Conservation (phyloP, 306 rosid species). For the Acacia melanoxylon region DNA sequence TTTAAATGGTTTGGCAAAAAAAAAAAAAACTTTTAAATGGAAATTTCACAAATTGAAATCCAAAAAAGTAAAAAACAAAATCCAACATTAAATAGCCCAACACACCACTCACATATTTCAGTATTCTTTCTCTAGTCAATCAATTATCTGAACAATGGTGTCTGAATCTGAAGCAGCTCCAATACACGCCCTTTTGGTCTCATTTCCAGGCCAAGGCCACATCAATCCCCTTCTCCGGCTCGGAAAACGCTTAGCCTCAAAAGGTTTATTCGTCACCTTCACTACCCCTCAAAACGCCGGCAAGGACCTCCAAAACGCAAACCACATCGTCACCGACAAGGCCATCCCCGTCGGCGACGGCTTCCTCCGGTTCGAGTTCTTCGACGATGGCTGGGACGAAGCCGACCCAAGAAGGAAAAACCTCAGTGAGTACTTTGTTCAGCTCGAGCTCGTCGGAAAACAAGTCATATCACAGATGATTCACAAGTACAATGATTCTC, state of each 20-base stretch:
- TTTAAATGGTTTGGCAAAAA: too few relatives aligned
- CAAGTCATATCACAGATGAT: neutral
- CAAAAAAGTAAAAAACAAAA: too few relatives aligned
- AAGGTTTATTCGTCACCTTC: constrained; percentile 61
- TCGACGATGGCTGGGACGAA: constrained; percentile 3
- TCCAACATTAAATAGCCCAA: neutral
- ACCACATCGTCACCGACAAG: constrained; percentile 35
- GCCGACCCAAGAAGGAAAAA: neutral
- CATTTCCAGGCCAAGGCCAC: constrained; percentile 78
- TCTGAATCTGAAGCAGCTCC: constrained; percentile 20
- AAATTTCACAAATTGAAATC: too few relatives aligned
- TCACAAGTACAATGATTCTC: neutral
- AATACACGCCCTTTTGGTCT: constrained; percentile 49
- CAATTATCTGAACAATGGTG: constrained; percentile 33
- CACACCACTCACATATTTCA: neutral
- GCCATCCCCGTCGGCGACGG: constrained; percentile 48
- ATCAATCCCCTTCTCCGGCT: constrained; percentile 71
- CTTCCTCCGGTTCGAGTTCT: constrained; percentile 50
- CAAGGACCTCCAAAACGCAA: constrained; percentile 41
- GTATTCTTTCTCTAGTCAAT: neutral
- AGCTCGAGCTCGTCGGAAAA: neutral
- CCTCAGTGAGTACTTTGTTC: neutral
- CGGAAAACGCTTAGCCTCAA: constrained; percentile 62
- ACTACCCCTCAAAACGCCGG: constrained; percentile 45
- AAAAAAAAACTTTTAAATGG: too few relatives aligned